Conservation (phyloP, 1,284 basidiomycete genomes). For the Ganoderma multipileum region DNA sequence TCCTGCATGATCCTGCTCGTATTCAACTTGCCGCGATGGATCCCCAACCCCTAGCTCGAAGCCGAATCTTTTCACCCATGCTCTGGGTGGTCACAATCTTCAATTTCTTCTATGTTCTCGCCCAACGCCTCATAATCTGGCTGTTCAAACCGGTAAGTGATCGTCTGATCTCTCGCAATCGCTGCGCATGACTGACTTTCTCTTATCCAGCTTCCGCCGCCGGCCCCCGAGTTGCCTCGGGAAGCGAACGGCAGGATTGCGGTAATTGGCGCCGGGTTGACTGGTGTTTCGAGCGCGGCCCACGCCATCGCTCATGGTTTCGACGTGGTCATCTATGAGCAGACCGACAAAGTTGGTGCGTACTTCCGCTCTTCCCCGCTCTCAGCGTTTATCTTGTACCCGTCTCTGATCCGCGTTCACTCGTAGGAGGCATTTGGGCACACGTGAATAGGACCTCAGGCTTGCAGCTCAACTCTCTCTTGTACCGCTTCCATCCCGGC, state of each 20-base stretch:
- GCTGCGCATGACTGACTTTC: background rate
- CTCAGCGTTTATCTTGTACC: constrained; percentile 20
- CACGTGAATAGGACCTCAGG: constrained; percentile 66
- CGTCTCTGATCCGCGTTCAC: background rate
- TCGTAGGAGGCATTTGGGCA: constrained; percentile 64
- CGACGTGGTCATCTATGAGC: constrained; percentile 51
- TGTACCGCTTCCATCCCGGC: constrained; percentile 62
- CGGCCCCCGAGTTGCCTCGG: constrained; percentile 35
- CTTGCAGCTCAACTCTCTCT: constrained; percentile 65
- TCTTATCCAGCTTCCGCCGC: constrained; percentile 36
- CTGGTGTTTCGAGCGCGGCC: constrained; percentile 57
- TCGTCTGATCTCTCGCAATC: background rate
- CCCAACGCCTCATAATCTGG: constrained; percentile 47
- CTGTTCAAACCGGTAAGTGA: constrained; percentile 51
- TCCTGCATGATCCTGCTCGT: background rate
- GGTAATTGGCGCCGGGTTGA: constrained; percentile 59
- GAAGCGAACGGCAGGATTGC: constrained; percentile 53
- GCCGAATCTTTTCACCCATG: background rate
- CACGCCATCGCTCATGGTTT: constrained; percentile 62
- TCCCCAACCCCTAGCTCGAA: background rate
- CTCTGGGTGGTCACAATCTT: constrained; percentile 15
- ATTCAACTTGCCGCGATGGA: background rate
- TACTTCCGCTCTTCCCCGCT: background rate
- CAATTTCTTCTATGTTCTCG: constrained; percentile 42
- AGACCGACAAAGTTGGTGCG: constrained; percentile 35